These are phyloP conservation scores for Alternaria rosae DNA, from an alignment of 2,329 filamentous ascomycete genomes.

Conservation along the genomic window DNA sequence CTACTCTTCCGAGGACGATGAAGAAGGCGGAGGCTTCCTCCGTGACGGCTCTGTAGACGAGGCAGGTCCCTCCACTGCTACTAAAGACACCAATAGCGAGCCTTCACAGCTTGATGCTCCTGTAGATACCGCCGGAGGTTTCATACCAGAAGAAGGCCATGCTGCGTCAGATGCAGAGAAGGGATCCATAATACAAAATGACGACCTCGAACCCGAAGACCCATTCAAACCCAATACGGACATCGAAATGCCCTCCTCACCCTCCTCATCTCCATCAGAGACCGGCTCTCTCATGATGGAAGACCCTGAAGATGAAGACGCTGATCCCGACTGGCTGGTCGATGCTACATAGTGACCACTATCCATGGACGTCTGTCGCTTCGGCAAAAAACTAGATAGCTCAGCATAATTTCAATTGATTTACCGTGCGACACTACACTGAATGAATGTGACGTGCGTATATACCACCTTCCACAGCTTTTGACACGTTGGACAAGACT, in stretches of 20 bases:
- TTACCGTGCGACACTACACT: background rate
- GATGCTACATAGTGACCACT: slow-evolving; percentile 21
- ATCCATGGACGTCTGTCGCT: too few relatives aligned
- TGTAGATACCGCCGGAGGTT: slow-evolving; percentile 17
- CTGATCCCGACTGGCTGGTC: slow-evolving; percentile 68
- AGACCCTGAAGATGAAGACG: slow-evolving; percentile 71
- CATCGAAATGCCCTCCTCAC: slow-evolving; percentile 2
- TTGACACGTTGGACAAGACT: background rate
- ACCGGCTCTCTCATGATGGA: slow-evolving; percentile 63
- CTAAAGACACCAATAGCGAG: slow-evolving; percentile 39
- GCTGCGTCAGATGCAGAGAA: too few relatives aligned
- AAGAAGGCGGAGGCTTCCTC: slow-evolving; percentile 25
- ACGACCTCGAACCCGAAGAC: too few relatives aligned
- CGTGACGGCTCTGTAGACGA: slow-evolving; percentile 17
- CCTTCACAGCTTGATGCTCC: slow-evolving; percentile 50
- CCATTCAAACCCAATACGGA: slow-evolving; percentile 5
- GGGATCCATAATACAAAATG: too few relatives aligned
- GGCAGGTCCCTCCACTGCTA: slow-evolving; percentile 1
- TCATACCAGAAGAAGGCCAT: slow-evolving; percentile 24
- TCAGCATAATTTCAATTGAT: background rate
- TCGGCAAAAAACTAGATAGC: background rate
- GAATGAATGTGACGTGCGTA: background rate
- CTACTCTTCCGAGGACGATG: slow-evolving; percentile 36
- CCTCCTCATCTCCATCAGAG: slow-evolving; percentile 46
- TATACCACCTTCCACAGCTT: background rate